Conservation (phyloP, 345 rosid genomes). For the Gossypium thurberi region DNA sequence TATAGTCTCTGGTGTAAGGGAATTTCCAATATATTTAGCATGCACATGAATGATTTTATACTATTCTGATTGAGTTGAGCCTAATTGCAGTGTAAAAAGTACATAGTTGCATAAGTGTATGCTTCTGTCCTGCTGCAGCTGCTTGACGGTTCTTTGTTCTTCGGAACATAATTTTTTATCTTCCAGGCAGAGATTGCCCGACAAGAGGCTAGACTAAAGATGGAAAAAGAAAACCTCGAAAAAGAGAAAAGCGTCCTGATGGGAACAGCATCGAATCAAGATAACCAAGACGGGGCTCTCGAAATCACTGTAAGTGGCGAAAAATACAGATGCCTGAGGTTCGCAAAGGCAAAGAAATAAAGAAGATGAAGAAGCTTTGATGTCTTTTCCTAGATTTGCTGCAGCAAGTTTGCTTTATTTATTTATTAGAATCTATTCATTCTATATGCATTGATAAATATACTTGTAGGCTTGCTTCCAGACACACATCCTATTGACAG, state of each 20-base stretch:
- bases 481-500: not conserved
- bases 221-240: conserved; percentile 93
- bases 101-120: not conserved
- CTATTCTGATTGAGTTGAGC: not conserved
- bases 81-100: not conserved
- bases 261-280: conserved; percentile 96
- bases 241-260: conserved; percentile 95
- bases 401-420: not conserved
- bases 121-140: not conserved
- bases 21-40: not conserved
- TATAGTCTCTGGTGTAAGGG: not conserved
- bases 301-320: conserved; percentile 10
- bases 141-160: not conserved
- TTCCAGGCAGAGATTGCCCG: conserved; percentile 80
- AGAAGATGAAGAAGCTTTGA: not conserved
- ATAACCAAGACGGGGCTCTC: conserved; percentile 89
- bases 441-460: conserved; percentile 7
- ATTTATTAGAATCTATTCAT: conserved; percentile 7
- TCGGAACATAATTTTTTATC: not conserved
- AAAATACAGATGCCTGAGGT: conserved; percentile 52
- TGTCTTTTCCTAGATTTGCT: not conserved
- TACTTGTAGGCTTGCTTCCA: conserved; percentile 13
- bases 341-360: conserved; percentile 80
- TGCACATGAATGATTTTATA: not conserved
- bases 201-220: conserved; percentile 89